Conservation (phyloP, 495 filamentous ascomycete genomes). For the Podospora didyma region DNA sequence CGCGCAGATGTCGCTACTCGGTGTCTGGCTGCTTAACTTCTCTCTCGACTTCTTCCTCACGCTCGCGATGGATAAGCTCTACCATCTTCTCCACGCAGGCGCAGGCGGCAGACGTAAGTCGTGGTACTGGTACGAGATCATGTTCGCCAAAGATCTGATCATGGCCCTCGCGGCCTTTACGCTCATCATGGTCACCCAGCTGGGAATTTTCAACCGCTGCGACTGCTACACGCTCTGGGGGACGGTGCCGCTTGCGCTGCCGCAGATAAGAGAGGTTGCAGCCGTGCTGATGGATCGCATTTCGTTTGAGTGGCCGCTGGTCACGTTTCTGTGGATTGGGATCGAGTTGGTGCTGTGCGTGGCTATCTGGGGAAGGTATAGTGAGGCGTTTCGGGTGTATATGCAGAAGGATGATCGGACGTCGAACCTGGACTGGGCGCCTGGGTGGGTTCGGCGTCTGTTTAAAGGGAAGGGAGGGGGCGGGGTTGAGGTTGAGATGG, state of each 20-base stretch:
- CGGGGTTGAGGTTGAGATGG: no score
- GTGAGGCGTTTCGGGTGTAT: slow-evolving; percentile 11
- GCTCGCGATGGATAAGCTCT: not conserved
- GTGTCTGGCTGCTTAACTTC: slow-evolving; percentile 2
- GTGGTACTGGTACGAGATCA: slow-evolving; percentile 3
- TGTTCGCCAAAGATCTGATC: slow-evolving; percentile 8
- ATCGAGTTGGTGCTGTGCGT: slow-evolving; percentile 9
- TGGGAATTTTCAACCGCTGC: slow-evolving; percentile 17
- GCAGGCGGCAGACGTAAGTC: no score
- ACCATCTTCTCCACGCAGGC: no score
- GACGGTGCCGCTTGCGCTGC: slow-evolving; percentile 8
- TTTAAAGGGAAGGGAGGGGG: no score
- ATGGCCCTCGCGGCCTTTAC: not conserved
- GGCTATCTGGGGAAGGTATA: slow-evolving; percentile 1
- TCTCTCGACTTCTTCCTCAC: slow-evolving; percentile 2
- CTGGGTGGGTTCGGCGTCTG: not conserved
- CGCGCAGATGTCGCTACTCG: slow-evolving; percentile 3
- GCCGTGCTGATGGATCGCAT: slow-evolving; percentile 8
- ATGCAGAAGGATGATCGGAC: slow-evolving; percentile 13
- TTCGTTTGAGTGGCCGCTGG: slow-evolving; percentile 8
- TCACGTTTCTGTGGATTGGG: slow-evolving; percentile 12
- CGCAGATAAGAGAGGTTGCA: slow-evolving; percentile 6
- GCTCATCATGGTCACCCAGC: slow-evolving; percentile 7
- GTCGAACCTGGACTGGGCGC: not conserved
- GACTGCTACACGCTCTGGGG: slow-evolving; percentile 14